Percentiles rank a stretch among this genome's conserved stretches.
phyloP scores from a whole-genome alignment of 495 filamentous ascomycete genomes.

The Xylaria sp. region DNA sequence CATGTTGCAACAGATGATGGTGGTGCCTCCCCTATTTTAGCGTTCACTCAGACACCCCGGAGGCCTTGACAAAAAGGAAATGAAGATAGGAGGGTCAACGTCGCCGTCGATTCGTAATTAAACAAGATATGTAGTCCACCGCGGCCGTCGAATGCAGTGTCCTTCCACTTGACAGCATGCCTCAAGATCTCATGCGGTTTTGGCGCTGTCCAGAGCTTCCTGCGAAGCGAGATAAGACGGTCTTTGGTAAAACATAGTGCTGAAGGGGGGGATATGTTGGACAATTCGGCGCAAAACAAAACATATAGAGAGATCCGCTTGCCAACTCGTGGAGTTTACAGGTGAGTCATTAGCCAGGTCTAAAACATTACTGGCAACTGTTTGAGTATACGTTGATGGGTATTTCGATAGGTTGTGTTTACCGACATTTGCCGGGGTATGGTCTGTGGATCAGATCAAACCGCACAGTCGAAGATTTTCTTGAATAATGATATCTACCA shows the following conservation, averaged over 20 bases:
- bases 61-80: conserved; percentile 36
- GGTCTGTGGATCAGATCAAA: conserved; percentile 74
- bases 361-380: conserved; percentile 40
- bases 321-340: conserved; percentile 41
- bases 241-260: conserved; percentile 29
- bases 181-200: conserved; percentile 34
- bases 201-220: conserved; percentile 37
- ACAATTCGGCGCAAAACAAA: conserved; percentile 42
- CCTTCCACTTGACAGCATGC: conserved; percentile 32
- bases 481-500: conserved; percentile 97
- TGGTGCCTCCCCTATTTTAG: conserved; percentile 31
- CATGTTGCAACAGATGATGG: conserved; percentile 33
- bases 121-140: conserved; percentile 47
- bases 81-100: conserved; percentile 36
- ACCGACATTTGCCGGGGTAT: conserved; percentile 19
- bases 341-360: conserved; percentile 45
- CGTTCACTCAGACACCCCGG: conserved; percentile 35
- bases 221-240: conserved; percentile 29
- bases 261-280: conserved; percentile 28
- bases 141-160: conserved; percentile 43
- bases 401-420: conserved; percentile 32
- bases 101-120: conserved; percentile 45
- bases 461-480: conserved; percentile 98
- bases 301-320: conserved; percentile 40
- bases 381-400: conserved; percentile 34